phyloP scores from a whole-genome alignment of 345 rosid genomes.

The Lagerstroemia speciosa region DNA sequence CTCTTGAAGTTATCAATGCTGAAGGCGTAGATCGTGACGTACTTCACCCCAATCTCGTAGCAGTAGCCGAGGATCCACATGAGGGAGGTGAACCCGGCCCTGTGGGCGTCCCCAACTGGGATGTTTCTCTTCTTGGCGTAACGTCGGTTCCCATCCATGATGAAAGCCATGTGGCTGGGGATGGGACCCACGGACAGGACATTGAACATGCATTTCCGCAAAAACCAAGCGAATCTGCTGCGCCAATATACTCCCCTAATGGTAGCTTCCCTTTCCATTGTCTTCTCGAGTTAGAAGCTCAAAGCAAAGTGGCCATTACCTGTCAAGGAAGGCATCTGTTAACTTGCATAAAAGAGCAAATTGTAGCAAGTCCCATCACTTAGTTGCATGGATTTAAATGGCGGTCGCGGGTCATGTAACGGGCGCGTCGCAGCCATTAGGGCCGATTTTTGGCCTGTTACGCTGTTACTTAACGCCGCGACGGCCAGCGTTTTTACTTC shows the following conservation, averaged over 20 bases:
- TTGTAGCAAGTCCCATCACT: not conserved
- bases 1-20: slow-evolving; percentile 45
- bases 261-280: slow-evolving; percentile 4
- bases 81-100: slow-evolving; percentile 30
- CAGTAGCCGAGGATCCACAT: slow-evolving; percentile 27
- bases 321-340: not conserved
- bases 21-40: slow-evolving; percentile 37
- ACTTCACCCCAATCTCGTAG: slow-evolving; percentile 35
- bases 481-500: too few relatives aligned
- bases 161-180: slow-evolving; percentile 36
- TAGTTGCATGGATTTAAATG: too few relatives aligned
- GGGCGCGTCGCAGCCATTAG: too few relatives aligned
- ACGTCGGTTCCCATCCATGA: slow-evolving; percentile 46
- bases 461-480: too few relatives aligned
- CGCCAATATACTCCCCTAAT: slow-evolving; percentile 6
- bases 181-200: slow-evolving; percentile 31
- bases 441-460: too few relatives aligned
- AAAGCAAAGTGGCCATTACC: not conserved
- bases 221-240: slow-evolving; percentile 13
- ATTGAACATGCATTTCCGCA: slow-evolving; percentile 23
- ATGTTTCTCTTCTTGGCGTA: slow-evolving; percentile 25
- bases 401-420: too few relatives aligned
- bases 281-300: not conserved
- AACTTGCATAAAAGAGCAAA: not conserved
- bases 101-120: slow-evolving; percentile 27